These are phyloP conservation scores for Sphaerulina populicola DNA, from an alignment of 2,329 filamentous ascomycete genomes.

Conservation along the genomic window DNA sequence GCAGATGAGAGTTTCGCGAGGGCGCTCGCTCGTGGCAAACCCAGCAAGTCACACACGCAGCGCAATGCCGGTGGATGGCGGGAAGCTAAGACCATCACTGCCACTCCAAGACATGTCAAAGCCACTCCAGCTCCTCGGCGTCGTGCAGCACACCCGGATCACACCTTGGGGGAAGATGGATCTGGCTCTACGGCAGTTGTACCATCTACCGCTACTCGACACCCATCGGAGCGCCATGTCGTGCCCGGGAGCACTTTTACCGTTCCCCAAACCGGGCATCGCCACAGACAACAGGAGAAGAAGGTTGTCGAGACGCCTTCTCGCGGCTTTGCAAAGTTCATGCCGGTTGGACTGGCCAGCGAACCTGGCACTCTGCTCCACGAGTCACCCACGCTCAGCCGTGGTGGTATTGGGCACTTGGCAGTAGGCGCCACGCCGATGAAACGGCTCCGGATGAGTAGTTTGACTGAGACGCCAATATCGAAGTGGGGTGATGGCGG, in stretches of 20 bases:
- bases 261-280: conserved; percentile 28
- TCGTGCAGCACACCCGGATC: conserved; percentile 1
- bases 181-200: conserved; percentile 32
- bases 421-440: conserved; percentile 16
- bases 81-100: conserved; percentile 33
- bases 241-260: conserved; percentile 21
- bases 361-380: conserved; percentile 18
- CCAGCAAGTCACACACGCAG: conserved; percentile 16
- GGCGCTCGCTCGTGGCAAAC: conserved; percentile 22
- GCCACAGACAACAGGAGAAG: conserved; percentile 14
- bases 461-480: conserved; percentile 8
- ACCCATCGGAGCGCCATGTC: conserved; percentile 18
- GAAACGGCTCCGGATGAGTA: conserved; percentile 15
- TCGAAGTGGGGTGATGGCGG: conserved; percentile 1
- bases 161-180: conserved; percentile 24
- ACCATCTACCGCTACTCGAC: conserved; percentile 36
- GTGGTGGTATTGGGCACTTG: neutral
- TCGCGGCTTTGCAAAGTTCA: conserved; percentile 32
- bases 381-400: conserved; percentile 20
- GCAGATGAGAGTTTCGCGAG: conserved; percentile 50
- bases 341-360: conserved; percentile 19
- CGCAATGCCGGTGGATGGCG: conserved; percentile 28
- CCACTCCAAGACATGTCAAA: conserved; percentile 37
- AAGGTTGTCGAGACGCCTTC: conserved; percentile 39
- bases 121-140: conserved; percentile 23